Base-by-base conservation (phyloP, 768 basidiomycete genomes). In the Kwoniella botswanensis region DNA sequence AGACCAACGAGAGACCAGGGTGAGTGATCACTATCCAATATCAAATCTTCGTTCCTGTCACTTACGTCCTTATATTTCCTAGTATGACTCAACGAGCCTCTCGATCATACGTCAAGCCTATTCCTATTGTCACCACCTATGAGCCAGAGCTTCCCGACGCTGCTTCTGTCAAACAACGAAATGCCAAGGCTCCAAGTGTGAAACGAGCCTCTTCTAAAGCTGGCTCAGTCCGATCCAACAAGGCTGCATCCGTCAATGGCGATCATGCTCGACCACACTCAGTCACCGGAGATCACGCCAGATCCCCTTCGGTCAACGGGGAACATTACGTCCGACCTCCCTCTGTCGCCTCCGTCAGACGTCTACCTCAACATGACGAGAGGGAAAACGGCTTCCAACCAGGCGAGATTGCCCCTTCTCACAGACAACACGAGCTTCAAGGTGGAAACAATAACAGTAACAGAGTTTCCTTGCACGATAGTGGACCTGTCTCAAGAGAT, bases 41-140 rank as follows among this genome's bases (percentile, higher is more conserved):
- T 44, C 7, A 17, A 11, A 53, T n/a, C 18, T 42, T 24, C 42
- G 63, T n/a, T 26, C 17, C 44, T 26, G 56, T 17, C 21, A 9
- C 61, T 52, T 17, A 50, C 22, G 10, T 26, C 22, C 35, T 35
- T 56, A 56, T 18, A 21, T 53, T 3, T 42, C 15, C 4, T 57
- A 78, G 71, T 3, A 18, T 72, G 17, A 55, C 57, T 18, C 63
- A 74, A 24, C 43, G 71, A 44, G 68, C 74, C 7, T 80, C 79
- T 7, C 66, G 76, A 41, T 78, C 76, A 11, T 80, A 80, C 71
- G 70, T 67, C 69, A 70, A 73, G 65, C 70, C 75, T 2, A 78
- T 80, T 54, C 75, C 79, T 35, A 78, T 80, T 73, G 75, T 80
- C 13, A 80, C 79, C 52, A 80, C 79, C 60, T 80, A 80, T 69